phyloP scores from a whole-genome alignment of 768 basidiomycete species.

The Kwoniella sp. region DNA sequence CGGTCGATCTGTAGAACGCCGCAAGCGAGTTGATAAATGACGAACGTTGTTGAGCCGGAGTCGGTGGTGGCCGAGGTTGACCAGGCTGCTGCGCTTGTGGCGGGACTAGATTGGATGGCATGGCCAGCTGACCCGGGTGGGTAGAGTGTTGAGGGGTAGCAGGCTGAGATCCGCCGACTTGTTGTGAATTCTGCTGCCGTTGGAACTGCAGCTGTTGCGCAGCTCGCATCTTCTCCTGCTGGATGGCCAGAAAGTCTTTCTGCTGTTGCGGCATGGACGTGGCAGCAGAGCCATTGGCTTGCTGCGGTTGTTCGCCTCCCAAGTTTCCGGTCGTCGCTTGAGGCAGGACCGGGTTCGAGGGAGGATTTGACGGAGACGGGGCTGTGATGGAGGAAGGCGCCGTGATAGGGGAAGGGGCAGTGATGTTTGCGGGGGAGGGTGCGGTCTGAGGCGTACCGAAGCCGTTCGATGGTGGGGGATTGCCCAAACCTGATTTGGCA shows the following conservation, averaged over 20 bases:
- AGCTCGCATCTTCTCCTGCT: conserved; percentile 21
- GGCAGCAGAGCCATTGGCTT: background rate
- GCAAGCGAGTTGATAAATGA: conserved; percentile 32
- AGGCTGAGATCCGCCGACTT: conserved; percentile 8
- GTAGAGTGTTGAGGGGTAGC: background rate
- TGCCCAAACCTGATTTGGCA: conserved; percentile 6
- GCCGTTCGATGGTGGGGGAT: conserved; percentile 2
- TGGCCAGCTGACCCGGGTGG: conserved; percentile 3
- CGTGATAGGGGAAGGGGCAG: conserved; percentile 8
- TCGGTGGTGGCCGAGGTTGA: conserved; percentile 6
- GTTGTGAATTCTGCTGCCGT: conserved; percentile 11
- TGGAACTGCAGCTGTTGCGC: conserved; percentile 16
- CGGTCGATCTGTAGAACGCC: conserved; percentile 13
- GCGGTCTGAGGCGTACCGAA: background rate
- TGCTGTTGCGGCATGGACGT: conserved; percentile 22
- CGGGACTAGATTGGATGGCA: conserved; percentile 3
- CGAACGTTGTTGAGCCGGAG: conserved; percentile 15
- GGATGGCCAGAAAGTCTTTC: conserved; percentile 18
- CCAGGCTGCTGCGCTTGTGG: background rate
- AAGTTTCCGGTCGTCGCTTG: too few relatives aligned
- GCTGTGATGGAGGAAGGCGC: conserved; percentile 7
- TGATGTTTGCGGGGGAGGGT: conserved; percentile 10
- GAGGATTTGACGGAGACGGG: background rate
- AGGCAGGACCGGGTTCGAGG: too few relatives aligned
- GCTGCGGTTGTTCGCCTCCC: background rate